phyloP scores from a whole-genome alignment of 352 stramenopile species.

The Phytophthora syringae region DNA sequence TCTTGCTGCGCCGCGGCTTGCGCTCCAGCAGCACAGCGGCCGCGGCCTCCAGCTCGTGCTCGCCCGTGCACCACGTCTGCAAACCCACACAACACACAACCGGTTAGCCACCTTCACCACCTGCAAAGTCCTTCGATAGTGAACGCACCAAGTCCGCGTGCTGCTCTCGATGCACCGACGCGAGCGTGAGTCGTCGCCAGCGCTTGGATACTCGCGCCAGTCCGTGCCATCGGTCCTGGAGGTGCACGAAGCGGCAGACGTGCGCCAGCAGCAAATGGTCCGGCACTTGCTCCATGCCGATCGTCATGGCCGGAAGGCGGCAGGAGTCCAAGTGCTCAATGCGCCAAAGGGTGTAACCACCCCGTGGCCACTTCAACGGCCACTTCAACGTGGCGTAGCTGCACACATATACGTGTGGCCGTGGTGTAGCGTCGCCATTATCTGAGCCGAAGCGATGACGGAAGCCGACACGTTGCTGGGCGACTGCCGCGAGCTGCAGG shows the following conservation, averaged over 20 bases:
- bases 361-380: constrained; percentile 10
- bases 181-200: constrained; percentile 64
- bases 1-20: constrained; percentile 16
- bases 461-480: constrained; percentile 23
- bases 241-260: constrained; percentile 61
- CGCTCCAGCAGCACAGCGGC: constrained; percentile 39
- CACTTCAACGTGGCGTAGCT: constrained; percentile 10
- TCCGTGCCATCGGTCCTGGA: constrained; percentile 63
- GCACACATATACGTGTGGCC: constrained; percentile 1
- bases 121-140: neutral
- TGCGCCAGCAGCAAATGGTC: constrained; percentile 49
- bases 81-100: neutral
- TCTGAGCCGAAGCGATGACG: neutral
- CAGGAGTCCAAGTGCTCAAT: constrained; percentile 2
- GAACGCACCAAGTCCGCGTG: constrained; percentile 63
- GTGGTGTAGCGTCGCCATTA: neutral
- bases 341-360: constrained; percentile 19
- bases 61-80: constrained; percentile 76
- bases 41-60: constrained; percentile 61
- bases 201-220: constrained; percentile 59
- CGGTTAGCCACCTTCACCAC: neutral
- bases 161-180: constrained; percentile 56
- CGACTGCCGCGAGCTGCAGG: constrained; percentile 48
- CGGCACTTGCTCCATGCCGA: constrained; percentile 43
- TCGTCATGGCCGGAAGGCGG: neutral